Conservation (phyloP, 2,329 filamentous ascomycete genomes). For the Epichloe gansuensis region DNA sequence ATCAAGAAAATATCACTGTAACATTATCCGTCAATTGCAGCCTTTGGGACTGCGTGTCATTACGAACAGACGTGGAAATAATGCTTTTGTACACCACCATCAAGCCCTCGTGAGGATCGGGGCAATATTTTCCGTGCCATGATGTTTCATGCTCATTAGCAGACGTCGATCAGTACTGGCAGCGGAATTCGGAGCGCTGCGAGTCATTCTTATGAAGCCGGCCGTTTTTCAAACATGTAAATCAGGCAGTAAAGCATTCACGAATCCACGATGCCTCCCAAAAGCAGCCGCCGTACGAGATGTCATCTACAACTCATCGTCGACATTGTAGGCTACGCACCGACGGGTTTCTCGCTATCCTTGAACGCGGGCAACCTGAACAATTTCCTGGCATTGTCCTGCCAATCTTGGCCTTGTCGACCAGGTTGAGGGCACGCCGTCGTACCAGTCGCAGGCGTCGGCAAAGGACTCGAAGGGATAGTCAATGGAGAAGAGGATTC, state of each 20-base stretch:
- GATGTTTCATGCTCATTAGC: no score
- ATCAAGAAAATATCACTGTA: no score
- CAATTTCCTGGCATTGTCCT: slow-evolving; percentile 29
- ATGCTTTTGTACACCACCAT: no score
- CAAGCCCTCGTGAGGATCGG: no score
- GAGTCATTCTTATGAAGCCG: not conserved
- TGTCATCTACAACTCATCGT: not conserved
- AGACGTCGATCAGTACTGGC: no score
- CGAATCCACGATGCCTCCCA: slow-evolving; percentile 40
- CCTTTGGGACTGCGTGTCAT: no score
- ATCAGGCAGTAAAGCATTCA: slow-evolving; percentile 30
- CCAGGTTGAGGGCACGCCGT: slow-evolving; percentile 22
- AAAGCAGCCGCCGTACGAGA: slow-evolving; percentile 17
- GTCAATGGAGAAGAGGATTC: slow-evolving; percentile 41
- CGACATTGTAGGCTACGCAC: not conserved
- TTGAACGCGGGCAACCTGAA: slow-evolving; percentile 26
- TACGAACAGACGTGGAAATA: no score
- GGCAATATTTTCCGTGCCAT: no score
- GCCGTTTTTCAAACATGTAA: slow-evolving; percentile 8
- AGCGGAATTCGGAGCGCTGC: no score
- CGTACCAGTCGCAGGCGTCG: slow-evolving; percentile 30
- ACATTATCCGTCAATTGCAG: no score
- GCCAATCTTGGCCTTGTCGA: slow-evolving; percentile 27
- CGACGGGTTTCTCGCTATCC: slow-evolving; percentile 12
- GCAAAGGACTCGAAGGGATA: slow-evolving; percentile 38